These are phyloP conservation scores for Torulaspora microellipsoides DNA, from an alignment of 805 yeast genomes.

Conservation along the genomic window DNA sequence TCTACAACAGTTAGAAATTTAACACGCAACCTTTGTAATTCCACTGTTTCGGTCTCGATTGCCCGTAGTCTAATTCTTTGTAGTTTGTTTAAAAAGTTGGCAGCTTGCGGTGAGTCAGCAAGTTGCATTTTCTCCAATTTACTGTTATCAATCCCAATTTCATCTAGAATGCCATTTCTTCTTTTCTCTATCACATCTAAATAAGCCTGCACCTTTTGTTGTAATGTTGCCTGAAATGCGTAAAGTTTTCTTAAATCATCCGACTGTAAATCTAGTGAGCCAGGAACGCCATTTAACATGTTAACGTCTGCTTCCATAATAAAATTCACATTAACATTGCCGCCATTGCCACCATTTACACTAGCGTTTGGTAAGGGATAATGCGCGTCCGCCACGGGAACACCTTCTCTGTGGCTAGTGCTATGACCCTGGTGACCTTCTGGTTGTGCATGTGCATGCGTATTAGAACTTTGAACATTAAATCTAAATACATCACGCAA, in stretches of 20 bases:
- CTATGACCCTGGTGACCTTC: conserved; percentile 1
- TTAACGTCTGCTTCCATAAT: conserved; percentile 10
- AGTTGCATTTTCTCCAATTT: conserved; percentile 18
- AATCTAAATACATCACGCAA: conserved; percentile 18
- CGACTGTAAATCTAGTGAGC: conserved; percentile 9
- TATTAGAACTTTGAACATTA: conserved; percentile 7
- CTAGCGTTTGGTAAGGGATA: background rate
- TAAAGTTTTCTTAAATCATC: conserved; percentile 20
- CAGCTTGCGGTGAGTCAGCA: conserved; percentile 18
- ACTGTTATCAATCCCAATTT: conserved; percentile 24
- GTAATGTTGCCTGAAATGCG: conserved; percentile 23
- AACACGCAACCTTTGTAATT: conserved; percentile 25
- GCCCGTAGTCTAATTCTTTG: conserved; percentile 32
- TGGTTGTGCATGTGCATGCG: conserved; percentile 5
- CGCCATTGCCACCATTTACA: background rate
- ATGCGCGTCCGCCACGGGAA: background rate
- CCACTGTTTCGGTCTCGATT: conserved; percentile 31
- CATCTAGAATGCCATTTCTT: conserved; percentile 23
- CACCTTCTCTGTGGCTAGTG: background rate
- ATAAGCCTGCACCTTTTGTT: conserved; percentile 25
- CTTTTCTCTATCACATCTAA: conserved; percentile 25
- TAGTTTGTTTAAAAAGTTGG: conserved; percentile 22
- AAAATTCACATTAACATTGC: conserved; percentile 1
- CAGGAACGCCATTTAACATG: conserved; percentile 14
- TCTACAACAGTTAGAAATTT: conserved; percentile 25